These are phyloP conservation scores for Mucor racemosus DNA, from an alignment of 371 early-diverging fungal species.

Conservation along the genomic window DNA sequence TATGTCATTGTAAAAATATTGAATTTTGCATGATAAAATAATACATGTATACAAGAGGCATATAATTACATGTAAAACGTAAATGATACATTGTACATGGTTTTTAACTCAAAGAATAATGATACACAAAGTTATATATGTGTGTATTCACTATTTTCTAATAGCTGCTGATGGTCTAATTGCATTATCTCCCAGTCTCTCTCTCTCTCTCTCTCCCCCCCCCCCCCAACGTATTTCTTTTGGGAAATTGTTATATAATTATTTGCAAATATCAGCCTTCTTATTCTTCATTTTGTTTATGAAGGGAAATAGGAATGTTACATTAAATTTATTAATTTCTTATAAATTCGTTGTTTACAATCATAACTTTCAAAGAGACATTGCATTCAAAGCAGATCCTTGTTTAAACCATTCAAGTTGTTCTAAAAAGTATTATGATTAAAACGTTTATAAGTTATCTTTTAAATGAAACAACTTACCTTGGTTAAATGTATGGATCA, in stretches of 20 bases:
- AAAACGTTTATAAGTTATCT: background rate
- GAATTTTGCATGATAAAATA: too few species aligned
- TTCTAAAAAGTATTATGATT: constrained; percentile 34
- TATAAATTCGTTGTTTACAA: too few species aligned
- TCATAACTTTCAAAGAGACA: background rate
- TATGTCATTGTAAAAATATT: background rate
- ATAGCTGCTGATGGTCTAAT: too few species aligned
- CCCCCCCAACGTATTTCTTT: background rate
- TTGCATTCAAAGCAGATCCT: constrained; percentile 43
- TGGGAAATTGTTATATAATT: background rate
- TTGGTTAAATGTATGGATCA: constrained; percentile 96
- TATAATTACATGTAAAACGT: too few species aligned
- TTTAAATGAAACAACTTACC: constrained; percentile 33
- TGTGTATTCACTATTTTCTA: too few species aligned
- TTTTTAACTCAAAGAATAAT: too few species aligned
- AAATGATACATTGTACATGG: too few species aligned
- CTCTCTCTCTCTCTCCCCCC: too few species aligned
- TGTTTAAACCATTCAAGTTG: constrained; percentile 96
- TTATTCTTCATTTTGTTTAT: too few species aligned
- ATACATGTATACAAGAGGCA: too few species aligned
- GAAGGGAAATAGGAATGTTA: background rate
- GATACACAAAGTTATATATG: too few species aligned
- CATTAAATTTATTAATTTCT: background rate
- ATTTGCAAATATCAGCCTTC: background rate
- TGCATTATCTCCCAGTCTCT: background rate